Evolutionary conservation across 768 basidiomycete species (phyloP), one percentile per base, ranked within the genome.

Genomic region (Butyriboletus loyo): DNA sequence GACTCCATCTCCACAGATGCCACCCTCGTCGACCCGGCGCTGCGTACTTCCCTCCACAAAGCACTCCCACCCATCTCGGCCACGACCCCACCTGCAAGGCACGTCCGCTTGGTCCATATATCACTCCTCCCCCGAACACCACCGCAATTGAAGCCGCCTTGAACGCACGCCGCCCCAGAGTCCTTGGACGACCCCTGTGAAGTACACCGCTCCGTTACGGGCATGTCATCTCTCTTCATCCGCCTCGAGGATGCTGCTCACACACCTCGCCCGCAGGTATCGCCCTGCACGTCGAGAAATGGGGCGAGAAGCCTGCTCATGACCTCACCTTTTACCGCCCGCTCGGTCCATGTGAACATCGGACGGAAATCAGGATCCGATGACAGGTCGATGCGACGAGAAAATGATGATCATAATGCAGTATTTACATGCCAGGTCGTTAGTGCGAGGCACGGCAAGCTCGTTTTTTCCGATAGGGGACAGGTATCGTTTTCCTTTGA

Each of bases 401-500:
- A 72, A 51, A 68, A 67, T 44, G 74, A 76, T 24, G 66, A 66
- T 44, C 75, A 77, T 49, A 76, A 75, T 51, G 86, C 82, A 15
- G 78, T 83, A 67, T 90, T 90, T 58, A 72, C 82, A 44, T 90
- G 89, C 63, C 84, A 87, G 28, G 89, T 91, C 41, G 85, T 92
- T 57, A 89, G 86, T 66, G 79, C 89, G 24, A 80, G 73, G 62
- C 89, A 92, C 72, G 88, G 89, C 51, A 87, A 83, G 76, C 83
- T 92, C 54, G 76, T 79, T 21, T 85, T 90, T 67, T 76, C 84
- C 5, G 84, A 87, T 60, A 79, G 76, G 55, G 86, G 87, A 41
- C 78, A 80, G 73, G 88, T 89, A 78, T 57, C 62, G 53, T 43
- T 38, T 34, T 42, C 52, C 44, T 1, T 47, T 37, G 44, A 51